Conservation (phyloP, 2,329 filamentous ascomycete genomes). For the Verticillium klebahnii region DNA sequence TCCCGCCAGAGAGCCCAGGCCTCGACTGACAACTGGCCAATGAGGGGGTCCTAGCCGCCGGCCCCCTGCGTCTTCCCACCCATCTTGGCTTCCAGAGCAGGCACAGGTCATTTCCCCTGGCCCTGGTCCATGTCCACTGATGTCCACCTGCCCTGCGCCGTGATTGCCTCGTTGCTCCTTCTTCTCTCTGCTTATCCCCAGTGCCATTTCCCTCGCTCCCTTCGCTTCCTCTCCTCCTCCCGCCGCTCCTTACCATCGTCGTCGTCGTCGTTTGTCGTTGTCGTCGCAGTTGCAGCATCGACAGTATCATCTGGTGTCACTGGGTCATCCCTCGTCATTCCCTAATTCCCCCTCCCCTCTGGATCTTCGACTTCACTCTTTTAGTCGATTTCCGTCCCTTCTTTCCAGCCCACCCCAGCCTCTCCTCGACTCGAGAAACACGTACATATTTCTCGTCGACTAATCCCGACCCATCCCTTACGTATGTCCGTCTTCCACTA, state of each 20-base stretch:
- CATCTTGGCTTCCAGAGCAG: background rate
- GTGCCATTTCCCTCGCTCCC: slow-evolving; percentile 9
- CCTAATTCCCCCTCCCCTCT: slow-evolving; percentile 12
- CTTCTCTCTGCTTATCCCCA: slow-evolving; percentile 4
- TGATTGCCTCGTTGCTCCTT: slow-evolving; percentile 4
- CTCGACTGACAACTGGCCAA: background rate
- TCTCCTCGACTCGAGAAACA: slow-evolving; percentile 3
- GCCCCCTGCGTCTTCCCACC: background rate
- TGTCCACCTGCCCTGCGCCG: background rate
- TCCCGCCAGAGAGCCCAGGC: background rate
- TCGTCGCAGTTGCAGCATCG: slow-evolving; percentile 19
- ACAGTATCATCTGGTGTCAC: slow-evolving; percentile 21
- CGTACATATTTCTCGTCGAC: slow-evolving; percentile 1
- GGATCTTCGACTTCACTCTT: slow-evolving; percentile 42
- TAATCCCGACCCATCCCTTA: slow-evolving; percentile 2
- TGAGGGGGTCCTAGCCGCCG: background rate
- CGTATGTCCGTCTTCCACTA: background rate
- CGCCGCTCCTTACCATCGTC: slow-evolving; percentile 29
- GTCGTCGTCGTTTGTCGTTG: slow-evolving; percentile 24
- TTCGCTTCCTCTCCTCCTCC: slow-evolving; percentile 22
- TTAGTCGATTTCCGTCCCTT: slow-evolving; percentile 41
- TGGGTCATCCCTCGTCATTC: slow-evolving; percentile 22
- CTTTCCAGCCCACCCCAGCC: slow-evolving; percentile 23
- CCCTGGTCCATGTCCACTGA: background rate
- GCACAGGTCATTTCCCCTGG: slow-evolving; percentile 3